phyloP scores from a whole-genome alignment of 1,139 yeast species.

The Hansenula sp. region DNA sequence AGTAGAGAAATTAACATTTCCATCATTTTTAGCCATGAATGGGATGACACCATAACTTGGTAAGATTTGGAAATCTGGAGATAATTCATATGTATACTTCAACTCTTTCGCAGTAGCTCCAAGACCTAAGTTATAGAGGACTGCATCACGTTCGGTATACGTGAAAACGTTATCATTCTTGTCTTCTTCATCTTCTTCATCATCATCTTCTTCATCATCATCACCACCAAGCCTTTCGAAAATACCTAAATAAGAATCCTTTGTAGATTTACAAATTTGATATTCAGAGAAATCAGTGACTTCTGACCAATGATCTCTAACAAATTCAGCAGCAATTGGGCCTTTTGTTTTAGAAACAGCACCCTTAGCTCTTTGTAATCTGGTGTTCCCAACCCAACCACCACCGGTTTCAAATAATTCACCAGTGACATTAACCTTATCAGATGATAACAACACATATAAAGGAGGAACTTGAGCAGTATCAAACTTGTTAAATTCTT shows the following conservation, averaged over 20 bases:
- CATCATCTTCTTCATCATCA: constrained; percentile 41
- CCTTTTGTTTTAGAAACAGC: constrained; percentile 55
- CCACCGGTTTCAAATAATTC: constrained; percentile 74
- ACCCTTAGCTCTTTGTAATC: constrained; percentile 95
- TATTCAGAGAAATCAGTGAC: constrained; percentile 61
- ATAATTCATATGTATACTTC: constrained; percentile 76
- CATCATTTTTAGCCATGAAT: constrained; percentile 48
- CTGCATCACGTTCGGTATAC: constrained; percentile 68
- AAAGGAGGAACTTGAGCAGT: constrained; percentile 92
- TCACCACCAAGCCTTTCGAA: constrained; percentile 60
- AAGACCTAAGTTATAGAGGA: constrained; percentile 83
- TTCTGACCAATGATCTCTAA: constrained; percentile 63
- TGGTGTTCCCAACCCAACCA: constrained; percentile 93
- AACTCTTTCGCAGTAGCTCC: constrained; percentile 83
- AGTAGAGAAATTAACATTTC: constrained; percentile 49
- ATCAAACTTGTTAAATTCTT: constrained; percentile 78
- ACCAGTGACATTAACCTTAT: constrained; percentile 67
- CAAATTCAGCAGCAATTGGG: constrained; percentile 57
- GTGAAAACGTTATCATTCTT: constrained; percentile 35
- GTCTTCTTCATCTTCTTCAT: constrained; percentile 25
- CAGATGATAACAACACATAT: constrained; percentile 72
- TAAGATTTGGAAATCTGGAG: constrained; percentile 76
- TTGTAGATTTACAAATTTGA: constrained; percentile 51
- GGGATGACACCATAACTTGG: constrained; percentile 94
- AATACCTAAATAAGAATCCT: constrained; percentile 79